Evolutionary conservation across 2,329 filamentous ascomycete genomes (phyloP).

Genomic region (Claviceps spartinae): DNA sequence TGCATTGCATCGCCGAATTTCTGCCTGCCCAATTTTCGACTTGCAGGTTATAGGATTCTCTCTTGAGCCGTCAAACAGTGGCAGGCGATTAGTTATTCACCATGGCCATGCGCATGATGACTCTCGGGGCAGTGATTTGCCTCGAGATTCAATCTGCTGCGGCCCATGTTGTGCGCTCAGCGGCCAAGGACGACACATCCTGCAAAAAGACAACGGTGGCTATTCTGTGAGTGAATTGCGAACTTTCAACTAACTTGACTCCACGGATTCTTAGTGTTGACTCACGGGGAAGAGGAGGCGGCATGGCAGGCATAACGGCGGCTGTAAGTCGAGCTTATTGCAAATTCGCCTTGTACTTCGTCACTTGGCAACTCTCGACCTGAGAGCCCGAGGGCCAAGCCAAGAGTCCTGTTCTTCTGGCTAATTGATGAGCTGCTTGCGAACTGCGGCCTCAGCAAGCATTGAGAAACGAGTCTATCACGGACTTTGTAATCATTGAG

Average conservation of each 20-base stretch:
- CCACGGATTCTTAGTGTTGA: background rate
- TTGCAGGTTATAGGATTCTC: conserved; percentile 20
- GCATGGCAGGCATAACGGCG: conserved; percentile 49
- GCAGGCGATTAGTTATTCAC: conserved; percentile 32
- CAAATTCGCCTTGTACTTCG: too few relatives aligned
- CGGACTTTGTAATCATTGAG: conserved; percentile 53
- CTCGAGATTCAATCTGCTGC: background rate
- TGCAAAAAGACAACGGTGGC: conserved; percentile 20
- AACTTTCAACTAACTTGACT: background rate
- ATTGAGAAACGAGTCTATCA: conserved; percentile 43
- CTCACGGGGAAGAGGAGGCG: conserved; percentile 30
- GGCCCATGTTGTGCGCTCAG: conserved; percentile 5
- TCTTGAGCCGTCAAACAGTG: background rate
- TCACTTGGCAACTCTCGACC: too few relatives aligned
- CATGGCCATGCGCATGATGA: background rate
- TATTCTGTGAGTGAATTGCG: conserved; percentile 13
- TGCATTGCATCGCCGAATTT: too few relatives aligned
- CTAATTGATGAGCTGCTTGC: background rate
- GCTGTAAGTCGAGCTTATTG: conserved; percentile 20
- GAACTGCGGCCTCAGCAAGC: conserved; percentile 28
- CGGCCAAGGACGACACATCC: background rate
- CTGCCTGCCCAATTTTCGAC: too few relatives aligned
- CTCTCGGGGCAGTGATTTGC: conserved; percentile 1
- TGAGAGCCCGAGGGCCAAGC: too few relatives aligned
- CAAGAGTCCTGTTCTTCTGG: too few relatives aligned